Conservation (phyloP, 164 flowering plant genomes). For the Santalum album region DNA sequence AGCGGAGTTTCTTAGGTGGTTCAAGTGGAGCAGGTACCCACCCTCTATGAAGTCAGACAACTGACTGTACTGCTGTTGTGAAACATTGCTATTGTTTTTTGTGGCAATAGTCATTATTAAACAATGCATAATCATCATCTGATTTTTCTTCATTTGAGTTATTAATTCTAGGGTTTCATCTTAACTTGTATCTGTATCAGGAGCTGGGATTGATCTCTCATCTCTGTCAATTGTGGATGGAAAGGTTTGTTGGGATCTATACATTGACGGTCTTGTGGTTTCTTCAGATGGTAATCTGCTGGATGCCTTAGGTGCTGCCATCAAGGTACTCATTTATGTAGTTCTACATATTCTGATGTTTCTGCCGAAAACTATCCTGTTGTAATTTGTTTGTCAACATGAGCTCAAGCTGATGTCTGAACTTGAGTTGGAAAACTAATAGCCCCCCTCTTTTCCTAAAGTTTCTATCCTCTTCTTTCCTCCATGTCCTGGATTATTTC, state of each 20-base stretch:
- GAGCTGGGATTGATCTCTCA: constrained; percentile 87
- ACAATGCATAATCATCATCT: neutral
- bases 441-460: no score
- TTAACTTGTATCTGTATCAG: constrained; percentile 21
- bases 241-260: constrained; percentile 93
- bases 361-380: no score
- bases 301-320: constrained; percentile 87
- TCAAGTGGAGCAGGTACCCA: constrained; percentile 81
- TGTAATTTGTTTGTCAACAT: no score
- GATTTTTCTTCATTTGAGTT: neutral
- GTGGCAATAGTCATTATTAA: neutral
- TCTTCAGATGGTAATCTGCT: constrained; percentile 88
- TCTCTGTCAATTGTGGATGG: constrained; percentile 67
- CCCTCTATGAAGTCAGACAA: neutral
- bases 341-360: no score
- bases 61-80: neutral
- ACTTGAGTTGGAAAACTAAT: no score
- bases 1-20: constrained; percentile 81
- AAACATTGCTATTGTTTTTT: neutral
- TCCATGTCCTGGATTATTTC: no score
- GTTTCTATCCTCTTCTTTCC: no score
- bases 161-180: neutral
- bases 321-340: constrained; percentile 52
- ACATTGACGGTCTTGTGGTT: constrained; percentile 83
- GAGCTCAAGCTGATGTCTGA: no score